Base-by-base conservation (phyloP, 805 yeast genomes). In the Candida gorgasii region DNA sequence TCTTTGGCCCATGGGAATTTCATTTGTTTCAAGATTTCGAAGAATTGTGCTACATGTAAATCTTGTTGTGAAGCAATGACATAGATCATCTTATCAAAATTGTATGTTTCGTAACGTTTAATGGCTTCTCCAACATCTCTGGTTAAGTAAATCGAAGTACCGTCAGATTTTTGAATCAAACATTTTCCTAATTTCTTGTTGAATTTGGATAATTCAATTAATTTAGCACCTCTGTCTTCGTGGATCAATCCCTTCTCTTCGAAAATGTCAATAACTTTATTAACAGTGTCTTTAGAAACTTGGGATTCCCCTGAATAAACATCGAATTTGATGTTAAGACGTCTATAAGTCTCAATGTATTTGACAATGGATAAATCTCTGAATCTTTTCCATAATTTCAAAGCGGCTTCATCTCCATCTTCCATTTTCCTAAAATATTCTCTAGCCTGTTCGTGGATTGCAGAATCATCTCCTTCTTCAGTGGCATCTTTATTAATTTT, bases 1-100 rank as follows among this genome's bases (percentile, higher is more conserved):
- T 75, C 77, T 50, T 79, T 71, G 38, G 96, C 90, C 97, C 97
- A 93, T 48, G 80, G 84, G 63, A 76, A 80, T 35, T 88, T 97
- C 85, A 92, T 78, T 67, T 87, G 87, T 57, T 90, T 90, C 61
- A 93, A 74, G 52, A 89, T 88, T 69, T 89, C 95, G 67, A 93
- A 92, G 63, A 93, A 87, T 71, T 93, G 99, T 43, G 90, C 90
- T 50, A 79, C 73, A 62, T 93, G 97, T 55, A 93, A 78, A 67
- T 93, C 98, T 73, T 93, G 99, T 72, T 93, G 99, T 41, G 86
- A 73, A 5, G 99, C 98, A 69, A 90, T 84, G 43, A 92, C 98
- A 61, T 93, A 93, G 50, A 93, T 80, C 96, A 89, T 86, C 74
- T 90, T 89, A 71, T 92, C 98, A 61, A 93, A 93, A 44, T 89